Percentiles rank a stretch among this genome's conserved stretches.
phyloP scores from a whole-genome alignment of 2,329 filamentous ascomycete species.

The Colletotrichum eleusines region DNA sequence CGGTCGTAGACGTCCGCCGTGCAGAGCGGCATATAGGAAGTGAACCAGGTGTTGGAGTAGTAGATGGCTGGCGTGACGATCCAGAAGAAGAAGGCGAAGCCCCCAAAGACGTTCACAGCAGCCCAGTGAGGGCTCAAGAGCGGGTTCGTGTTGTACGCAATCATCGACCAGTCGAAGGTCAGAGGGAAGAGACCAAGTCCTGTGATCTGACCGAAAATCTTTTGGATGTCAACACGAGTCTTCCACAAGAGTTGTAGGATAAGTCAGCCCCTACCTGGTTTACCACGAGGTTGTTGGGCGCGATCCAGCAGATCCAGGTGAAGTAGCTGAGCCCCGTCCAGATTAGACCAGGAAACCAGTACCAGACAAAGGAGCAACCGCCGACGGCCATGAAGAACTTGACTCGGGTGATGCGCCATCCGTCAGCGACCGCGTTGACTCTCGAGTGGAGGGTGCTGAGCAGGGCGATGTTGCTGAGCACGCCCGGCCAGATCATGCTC shows the following conservation, averaged over 20 bases:
- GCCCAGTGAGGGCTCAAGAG: constrained; percentile 66
- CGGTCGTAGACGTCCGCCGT: constrained; percentile 65
- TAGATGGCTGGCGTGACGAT: constrained; percentile 69
- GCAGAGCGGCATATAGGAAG: constrained; percentile 66
- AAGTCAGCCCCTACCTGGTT: too few species aligned
- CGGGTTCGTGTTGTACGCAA: constrained; percentile 50
- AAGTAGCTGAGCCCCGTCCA: constrained; percentile 58
- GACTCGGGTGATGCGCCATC: constrained; percentile 53
- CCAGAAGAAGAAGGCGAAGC: constrained; percentile 63
- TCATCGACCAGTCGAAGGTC: constrained; percentile 56
- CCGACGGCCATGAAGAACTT: constrained; percentile 57
- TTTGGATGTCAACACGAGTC: too few species aligned
- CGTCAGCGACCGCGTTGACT: constrained; percentile 42
- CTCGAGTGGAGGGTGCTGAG: constrained; percentile 55
- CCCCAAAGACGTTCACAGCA: constrained; percentile 71
- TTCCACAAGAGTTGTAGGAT: too few species aligned
- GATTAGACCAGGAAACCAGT: constrained; percentile 61
- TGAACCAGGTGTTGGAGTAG: constrained; percentile 70
- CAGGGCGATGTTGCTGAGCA: constrained; percentile 58
- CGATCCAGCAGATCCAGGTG: constrained; percentile 61
- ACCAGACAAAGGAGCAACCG: constrained; percentile 58
- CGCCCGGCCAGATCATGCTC: constrained; percentile 61
- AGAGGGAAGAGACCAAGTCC: constrained; percentile 55
- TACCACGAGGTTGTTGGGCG: constrained; percentile 58
- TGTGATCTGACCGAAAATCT: constrained; percentile 60